Evolutionary conservation across 192 early-diverging fungal species (phyloP), one percentile per base, ranked within the genome.

Genomic region (Phycomyces blakesleeanus): DNA sequence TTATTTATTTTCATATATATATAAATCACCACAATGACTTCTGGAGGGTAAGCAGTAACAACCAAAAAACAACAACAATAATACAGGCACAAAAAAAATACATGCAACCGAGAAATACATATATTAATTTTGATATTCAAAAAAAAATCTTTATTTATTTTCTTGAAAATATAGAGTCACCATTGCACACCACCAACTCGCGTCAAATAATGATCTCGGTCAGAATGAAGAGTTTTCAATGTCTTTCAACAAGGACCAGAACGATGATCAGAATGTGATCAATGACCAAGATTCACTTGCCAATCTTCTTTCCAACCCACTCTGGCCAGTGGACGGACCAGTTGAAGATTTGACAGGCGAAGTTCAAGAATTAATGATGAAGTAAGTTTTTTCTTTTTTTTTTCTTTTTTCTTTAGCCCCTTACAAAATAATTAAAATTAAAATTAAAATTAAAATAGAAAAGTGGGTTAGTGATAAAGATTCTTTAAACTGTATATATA

Each of bases 311-410:
- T 21, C 67, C 29, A 22, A 29, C 25, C 20, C 47, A 12, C 39
- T 29, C 16, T 68, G 67, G 67, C 66, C 58, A 37, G 49, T 55
- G 14, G 56, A 63, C 8, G 55, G 53, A 11, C 67, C 67, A 11
- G 61, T 66, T 3, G 71, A 72, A 47, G 71, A 72, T 51, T 40
- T 72, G 51, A 72, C 71, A 14, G 65, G 51, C 27, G 71, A 72
- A 67, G 65, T 72, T 25, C 60, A 72, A 52, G 64, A 72, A 25
- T 47, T 72, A 21, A 61, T 72, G 60, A 57, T 72, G 40, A 66
- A 60, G 71, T 72, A 65, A 21, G 56, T 29, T 34, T 16, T 6
- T n/a, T 50, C 16, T 37, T 44, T 29, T 39, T 53, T 40, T 55
- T 11, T 15, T 56, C 10, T 2, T 55, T 27, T 10, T 6, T 57